Base-by-base conservation (phyloP, 2,329 filamentous ascomycete species). In the Hymenoscyphus repandus region DNA sequence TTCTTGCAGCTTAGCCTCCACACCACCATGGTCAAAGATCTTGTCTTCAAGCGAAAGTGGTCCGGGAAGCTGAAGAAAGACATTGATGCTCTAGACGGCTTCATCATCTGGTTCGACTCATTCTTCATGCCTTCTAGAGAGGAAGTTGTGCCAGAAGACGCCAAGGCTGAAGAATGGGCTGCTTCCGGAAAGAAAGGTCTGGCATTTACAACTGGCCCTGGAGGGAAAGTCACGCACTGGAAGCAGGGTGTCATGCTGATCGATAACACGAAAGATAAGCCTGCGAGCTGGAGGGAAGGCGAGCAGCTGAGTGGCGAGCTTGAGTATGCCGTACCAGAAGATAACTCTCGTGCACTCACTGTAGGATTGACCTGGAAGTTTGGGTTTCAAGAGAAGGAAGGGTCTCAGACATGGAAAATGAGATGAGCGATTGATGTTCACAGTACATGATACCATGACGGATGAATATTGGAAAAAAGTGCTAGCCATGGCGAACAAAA, bases 101-200 rank as follows among this genome's bases (percentile, higher is more conserved):
- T 90, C 68, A 76, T 90, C 12, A 79, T 96, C 59, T 96, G 91
- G 89, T 96, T 96, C 66, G 92, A 97, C 67, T 92, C 86, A 20
- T 93, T 93, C 74, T 96, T 96, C 70, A 80, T 86, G 58, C 81
- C 83, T 9, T 78, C 79, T 0, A 72, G 77, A 33, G 70, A 75
- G 33, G 67, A 71, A 45, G 61, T 64, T 27, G 65, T 79, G 42
- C 73, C 73, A 7, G 70, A 75, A 30, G 69, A 77, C 53, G 73
- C 73, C n/a, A 79, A 81, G 45, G 80, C 83, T 0, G 74, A 82
- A 49, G 74, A 78, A 3, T 90, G 86, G 80, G 69, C 68, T 20
- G 77, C 79, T 56, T 62, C 69, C 20, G 72, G 74, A 31, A 79
- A 69, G 33, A 74, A 85, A 57, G 80, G 84, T 45, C 77, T 90